phyloP scores from a whole-genome alignment of 176 grass and related monocot genomes.

The Oropetium thomaeum region DNA sequence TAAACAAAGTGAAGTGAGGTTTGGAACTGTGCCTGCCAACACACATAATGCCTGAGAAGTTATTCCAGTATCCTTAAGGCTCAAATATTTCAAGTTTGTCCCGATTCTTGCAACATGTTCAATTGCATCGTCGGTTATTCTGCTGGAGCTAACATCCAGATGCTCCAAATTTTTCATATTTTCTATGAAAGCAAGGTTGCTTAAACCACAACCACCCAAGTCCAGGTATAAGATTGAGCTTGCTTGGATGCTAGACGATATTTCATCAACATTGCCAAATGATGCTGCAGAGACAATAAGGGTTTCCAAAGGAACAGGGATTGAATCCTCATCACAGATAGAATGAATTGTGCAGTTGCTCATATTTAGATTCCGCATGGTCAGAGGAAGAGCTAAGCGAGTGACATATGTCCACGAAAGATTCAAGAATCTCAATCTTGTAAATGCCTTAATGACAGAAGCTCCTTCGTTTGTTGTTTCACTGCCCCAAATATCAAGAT shows the following conservation, averaged over 20 bases:
- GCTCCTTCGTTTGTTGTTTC: constrained; percentile 63
- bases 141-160: constrained; percentile 58
- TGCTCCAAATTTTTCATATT: constrained; percentile 59
- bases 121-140: constrained; percentile 57
- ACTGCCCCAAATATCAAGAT: constrained; percentile 92
- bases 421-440: constrained; percentile 69
- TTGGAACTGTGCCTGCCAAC: constrained; percentile 66
- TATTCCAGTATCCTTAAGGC: constrained; percentile 53
- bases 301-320: constrained; percentile 43
- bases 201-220: constrained; percentile 55
- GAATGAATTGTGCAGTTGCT: constrained; percentile 73
- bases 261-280: constrained; percentile 50
- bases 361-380: constrained; percentile 62
- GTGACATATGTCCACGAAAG: constrained; percentile 74
- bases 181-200: constrained; percentile 54
- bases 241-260: constrained; percentile 52
- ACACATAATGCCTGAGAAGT: constrained; percentile 55
- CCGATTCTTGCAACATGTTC: constrained; percentile 66
- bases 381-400: constrained; percentile 50
- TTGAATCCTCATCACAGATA: constrained; percentile 44
- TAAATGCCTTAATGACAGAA: constrained; percentile 50
- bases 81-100: constrained; percentile 66
- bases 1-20: constrained; percentile 60
- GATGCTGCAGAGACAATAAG: constrained; percentile 43
- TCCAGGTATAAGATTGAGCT: constrained; percentile 60